Base-by-base conservation (phyloP, 306 rosid species). In the Malus fusca region DNA sequence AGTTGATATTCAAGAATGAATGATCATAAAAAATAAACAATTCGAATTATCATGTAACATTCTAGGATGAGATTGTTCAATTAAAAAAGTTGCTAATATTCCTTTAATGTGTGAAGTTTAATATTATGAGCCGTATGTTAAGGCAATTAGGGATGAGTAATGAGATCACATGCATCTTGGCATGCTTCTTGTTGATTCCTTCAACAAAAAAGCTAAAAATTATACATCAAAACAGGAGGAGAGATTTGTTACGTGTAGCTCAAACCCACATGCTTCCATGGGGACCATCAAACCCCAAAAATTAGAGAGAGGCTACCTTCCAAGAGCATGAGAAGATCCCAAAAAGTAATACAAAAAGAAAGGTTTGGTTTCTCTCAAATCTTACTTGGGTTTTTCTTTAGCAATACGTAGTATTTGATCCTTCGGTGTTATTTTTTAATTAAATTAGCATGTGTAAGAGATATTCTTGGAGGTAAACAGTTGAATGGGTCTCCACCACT, bases 301-400 rank as follows among this genome's bases (percentile, higher is more conserved):
- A 77, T 77, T 69, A 76, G 78, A 84, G 78, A 84, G 82, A 5
- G 55, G 55, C 82, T 77, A 77, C 71, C 78, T 77, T 77, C 76
- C 85, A 75, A 79, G 76, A 66, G 84, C 88, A 86, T 90, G 81
- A 87, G 90, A 88, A 90, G 95, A 91, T 87, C 92, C 93, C 91
- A 85, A 89, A 90, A 90, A 80, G 87, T 71, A 87, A 76, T 83
- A 87, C 92, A 83, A 85, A 83, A 82, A 68, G 62, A 65, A 73
- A 60, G 75, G 78, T 64, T 87, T 70, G 70, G 66, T 78, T 75
- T 60, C 67, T 68, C 69, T 77, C 68, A 73, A 77, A 84, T 81
- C 90, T 84, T 35, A 35, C 40, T 1, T 9, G 40, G 40, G 40
- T 35, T 35, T 35, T 35, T 7, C 42, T 35, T 35, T 35, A 35